These are phyloP conservation scores for Diplosphaera chodatii DNA, from an alignment of 139 green algal species.

Conservation along the genomic window DNA sequence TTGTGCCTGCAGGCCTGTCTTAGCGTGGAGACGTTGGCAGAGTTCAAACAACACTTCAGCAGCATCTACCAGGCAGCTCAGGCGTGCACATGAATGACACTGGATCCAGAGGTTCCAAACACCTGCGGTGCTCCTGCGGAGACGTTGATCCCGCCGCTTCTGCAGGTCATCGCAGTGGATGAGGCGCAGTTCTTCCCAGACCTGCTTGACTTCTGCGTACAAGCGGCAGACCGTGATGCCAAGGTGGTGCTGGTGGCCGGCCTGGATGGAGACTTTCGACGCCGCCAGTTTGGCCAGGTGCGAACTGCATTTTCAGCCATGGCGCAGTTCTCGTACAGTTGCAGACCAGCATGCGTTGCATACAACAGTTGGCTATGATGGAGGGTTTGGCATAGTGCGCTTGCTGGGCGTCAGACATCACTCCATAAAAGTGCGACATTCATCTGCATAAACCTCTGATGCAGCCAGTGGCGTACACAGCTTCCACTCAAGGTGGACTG, in stretches of 20 bases:
- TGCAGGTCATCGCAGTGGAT: slow-evolving; percentile 74
- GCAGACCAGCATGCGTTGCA: too few species aligned
- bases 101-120: background rate
- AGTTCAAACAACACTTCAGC: background rate
- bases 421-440: too few species aligned
- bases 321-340: too few species aligned
- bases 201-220: slow-evolving; percentile 54
- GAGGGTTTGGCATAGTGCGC: too few species aligned
- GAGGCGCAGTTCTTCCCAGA: slow-evolving; percentile 82
- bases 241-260: slow-evolving; percentile 66
- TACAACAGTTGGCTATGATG: too few species aligned
- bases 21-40: background rate
- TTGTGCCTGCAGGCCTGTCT: background rate
- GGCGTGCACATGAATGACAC: background rate
- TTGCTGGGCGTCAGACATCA: too few species aligned
- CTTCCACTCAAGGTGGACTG: too few species aligned
- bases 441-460: too few species aligned
- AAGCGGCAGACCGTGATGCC: slow-evolving; percentile 52
- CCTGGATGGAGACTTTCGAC: slow-evolving; percentile 67
- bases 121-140: too few species aligned
- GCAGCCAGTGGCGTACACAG: too few species aligned
- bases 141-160: too few species aligned
- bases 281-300: slow-evolving; percentile 52
- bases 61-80: background rate
- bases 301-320: too few species aligned